A percentile compares a stretch with the other conserved stretches of the same genome.
Evolutionary conservation across 352 stramenopile species (phyloP).

Genomic region (Globisporangium perplexum): DNA sequence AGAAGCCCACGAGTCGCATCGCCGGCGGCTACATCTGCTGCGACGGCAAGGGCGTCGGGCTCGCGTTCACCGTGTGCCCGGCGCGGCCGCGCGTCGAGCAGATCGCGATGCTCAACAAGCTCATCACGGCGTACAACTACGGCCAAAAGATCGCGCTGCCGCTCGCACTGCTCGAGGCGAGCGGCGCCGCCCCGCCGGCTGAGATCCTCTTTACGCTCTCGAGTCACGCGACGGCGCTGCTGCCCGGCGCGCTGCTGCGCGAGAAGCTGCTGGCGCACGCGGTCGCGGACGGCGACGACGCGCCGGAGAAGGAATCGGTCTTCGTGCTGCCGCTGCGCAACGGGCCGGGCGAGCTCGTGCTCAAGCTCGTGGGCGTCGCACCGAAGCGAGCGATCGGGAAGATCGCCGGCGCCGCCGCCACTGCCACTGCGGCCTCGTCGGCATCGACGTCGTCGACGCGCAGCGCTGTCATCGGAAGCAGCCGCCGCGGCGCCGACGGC

Average conservation of each 20-base stretch:
- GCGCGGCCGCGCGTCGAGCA: conserved; percentile 64
- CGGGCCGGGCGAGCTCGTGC: conserved; percentile 48
- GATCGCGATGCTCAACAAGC: conserved; percentile 82
- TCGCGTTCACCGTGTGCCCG: conserved; percentile 62
- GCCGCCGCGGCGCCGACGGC: neutral
- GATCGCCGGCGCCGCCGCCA: conserved; percentile 21
- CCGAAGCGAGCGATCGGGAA: conserved; percentile 38
- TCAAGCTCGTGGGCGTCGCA: conserved; percentile 52
- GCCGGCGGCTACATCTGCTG: conserved; percentile 83
- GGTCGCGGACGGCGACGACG: conserved; percentile 10
- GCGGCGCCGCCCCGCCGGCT: conserved; percentile 21
- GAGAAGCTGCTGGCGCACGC: conserved; percentile 55
- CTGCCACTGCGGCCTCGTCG: conserved; percentile 1
- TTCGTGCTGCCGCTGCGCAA: conserved; percentile 59
- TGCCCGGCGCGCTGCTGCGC: conserved; percentile 43
- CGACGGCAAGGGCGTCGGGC: conserved; percentile 71
- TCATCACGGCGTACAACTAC: conserved; percentile 81
- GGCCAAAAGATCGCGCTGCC: conserved; percentile 81
- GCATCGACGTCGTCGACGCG: neutral
- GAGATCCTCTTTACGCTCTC: conserved; percentile 74
- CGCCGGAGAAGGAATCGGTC: conserved; percentile 35
- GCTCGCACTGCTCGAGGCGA: conserved; percentile 46
- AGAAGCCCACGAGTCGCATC: conserved; percentile 80
- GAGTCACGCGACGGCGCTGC: conserved; percentile 40
- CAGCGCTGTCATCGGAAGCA: neutral